These are phyloP conservation scores for Blastomyces silverae DNA, from an alignment of 2,329 filamentous ascomycete genomes.

Conservation along the genomic window DNA sequence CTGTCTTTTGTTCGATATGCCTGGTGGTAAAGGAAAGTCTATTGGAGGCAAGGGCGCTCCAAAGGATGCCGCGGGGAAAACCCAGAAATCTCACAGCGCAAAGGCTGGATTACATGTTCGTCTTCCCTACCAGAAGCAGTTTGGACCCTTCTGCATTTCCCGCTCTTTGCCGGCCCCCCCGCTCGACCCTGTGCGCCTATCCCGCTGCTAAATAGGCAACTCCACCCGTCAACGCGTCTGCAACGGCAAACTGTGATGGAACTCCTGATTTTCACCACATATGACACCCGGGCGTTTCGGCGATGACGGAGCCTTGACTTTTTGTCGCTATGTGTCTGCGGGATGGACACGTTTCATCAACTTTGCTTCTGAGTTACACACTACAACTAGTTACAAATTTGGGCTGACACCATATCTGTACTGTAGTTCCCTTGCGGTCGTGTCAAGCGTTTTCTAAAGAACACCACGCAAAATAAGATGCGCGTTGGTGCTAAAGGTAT, in stretches of 20 bases:
- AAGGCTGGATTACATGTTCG: conserved; percentile 93
- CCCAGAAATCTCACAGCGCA: conserved; percentile 87
- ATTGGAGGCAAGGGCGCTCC: conserved; percentile 85
- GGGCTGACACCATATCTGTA: conserved; percentile 29
- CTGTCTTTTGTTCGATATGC: conserved; percentile 44
- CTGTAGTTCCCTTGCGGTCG: conserved; percentile 92
- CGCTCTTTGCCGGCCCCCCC: background rate
- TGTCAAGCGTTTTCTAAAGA: conserved; percentile 99
- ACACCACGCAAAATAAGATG: conserved; percentile 99
- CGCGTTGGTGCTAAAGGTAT: conserved; percentile 86
- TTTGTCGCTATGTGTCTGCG: background rate
- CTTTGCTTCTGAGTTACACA: conserved; percentile 10
- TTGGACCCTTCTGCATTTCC: too few relatives aligned
- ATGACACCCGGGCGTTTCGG: background rate
- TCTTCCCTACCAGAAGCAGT: conserved; percentile 25
- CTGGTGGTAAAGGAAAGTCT: conserved; percentile 91
- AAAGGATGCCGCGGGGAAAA: conserved; percentile 76
- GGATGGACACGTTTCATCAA: conserved; percentile 12
- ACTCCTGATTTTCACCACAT: background rate
- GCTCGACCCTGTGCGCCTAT: background rate
- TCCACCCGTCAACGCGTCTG: conserved; percentile 14
- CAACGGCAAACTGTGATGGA: conserved; percentile 1
- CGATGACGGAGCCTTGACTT: background rate
- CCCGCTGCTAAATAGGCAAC: background rate
- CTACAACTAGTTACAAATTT: conserved; percentile 7